Base-by-base conservation (phyloP, 495 filamentous ascomycete species). In the Aspergillus ellipticus region DNA sequence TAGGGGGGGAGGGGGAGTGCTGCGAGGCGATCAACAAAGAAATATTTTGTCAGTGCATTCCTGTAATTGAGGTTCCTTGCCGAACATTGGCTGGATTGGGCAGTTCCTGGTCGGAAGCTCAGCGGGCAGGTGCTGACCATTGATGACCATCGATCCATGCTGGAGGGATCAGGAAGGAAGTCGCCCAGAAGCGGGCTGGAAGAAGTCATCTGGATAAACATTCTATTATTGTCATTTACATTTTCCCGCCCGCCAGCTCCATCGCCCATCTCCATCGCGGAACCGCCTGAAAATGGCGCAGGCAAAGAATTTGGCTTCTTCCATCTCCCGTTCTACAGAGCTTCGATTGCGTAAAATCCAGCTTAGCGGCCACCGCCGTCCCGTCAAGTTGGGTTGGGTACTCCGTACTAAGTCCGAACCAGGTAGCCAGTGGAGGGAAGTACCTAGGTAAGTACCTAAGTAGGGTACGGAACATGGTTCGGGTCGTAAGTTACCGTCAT, bases 261-360 rank as follows among this genome's bases (percentile, higher is more conserved):
- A n/a, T n/a, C n/a, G n/a, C n/a, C n/a, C n/a, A n/a, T 28, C 24
- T 28, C 24, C 24, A 28, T 28, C 3, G 19, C 19, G 19, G n/a
- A n/a, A n/a, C n/a, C n/a, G n/a, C n/a, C 19, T 7, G 6, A 28
- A 48, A 48, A 17, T 48, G n/a, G 45, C 24, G 45, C 45, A 48
- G 45, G 22, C 1, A 7, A 4, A 48, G 11, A 48, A 47, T 28
- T 66, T 62, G 64, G 63, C 60, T 66, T 66, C 64, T 66, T 66
- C 64, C 57, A 63, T 63, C 49, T 51, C 48, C 57, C 51, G 56
- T 66, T 66, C 64, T 55, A 66, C 49, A 55, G 49, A 45, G 43
- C 64, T 63, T 66, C 64, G 51, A 63, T 61, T 59, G 59, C 59
- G 57, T 60, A 62, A 60, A 60, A 48, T 29, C 39, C 26, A 33